Evolutionary conservation across 345 rosid genomes (phyloP).

Genomic region (Lumnitzera racemosa): DNA sequence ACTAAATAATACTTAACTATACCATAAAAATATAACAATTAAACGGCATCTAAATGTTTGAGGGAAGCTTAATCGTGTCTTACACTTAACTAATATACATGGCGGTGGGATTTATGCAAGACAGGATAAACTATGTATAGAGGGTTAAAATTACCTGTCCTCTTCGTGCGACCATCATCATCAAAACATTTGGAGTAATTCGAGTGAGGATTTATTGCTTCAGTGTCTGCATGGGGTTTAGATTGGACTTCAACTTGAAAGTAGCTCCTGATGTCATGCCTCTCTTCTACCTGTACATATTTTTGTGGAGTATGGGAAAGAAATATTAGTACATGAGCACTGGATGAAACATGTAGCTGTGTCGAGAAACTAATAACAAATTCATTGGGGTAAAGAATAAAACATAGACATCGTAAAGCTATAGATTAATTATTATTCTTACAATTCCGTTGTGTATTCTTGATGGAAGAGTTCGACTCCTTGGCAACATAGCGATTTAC

Average conservation of each 20-base stretch:
- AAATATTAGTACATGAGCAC: background rate
- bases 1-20: too few relatives aligned
- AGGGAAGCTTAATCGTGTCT: background rate
- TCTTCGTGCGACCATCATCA: constrained; percentile 53
- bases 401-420: background rate
- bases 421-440: background rate
- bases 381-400: background rate
- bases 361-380: too few relatives aligned
- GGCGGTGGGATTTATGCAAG: background rate
- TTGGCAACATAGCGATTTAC: constrained; percentile 27
- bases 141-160: constrained; percentile 29
- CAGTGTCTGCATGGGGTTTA: constrained; percentile 16
- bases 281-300: constrained; percentile 35
- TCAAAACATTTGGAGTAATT: constrained; percentile 48
- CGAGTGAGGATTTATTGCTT: constrained; percentile 23
- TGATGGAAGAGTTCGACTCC: constrained; percentile 52
- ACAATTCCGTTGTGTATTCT: constrained; percentile 41
- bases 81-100: background rate
- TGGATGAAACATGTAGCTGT: too few relatives aligned
- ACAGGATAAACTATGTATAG: background rate
- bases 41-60: too few relatives aligned
- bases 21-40: too few relatives aligned
- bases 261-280: constrained; percentile 38
- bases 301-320: background rate
- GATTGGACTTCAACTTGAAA: constrained; percentile 45